Evolutionary conservation across 768 basidiomycete genomes (phyloP).

Genomic region (Lentinus brumalis): DNA sequence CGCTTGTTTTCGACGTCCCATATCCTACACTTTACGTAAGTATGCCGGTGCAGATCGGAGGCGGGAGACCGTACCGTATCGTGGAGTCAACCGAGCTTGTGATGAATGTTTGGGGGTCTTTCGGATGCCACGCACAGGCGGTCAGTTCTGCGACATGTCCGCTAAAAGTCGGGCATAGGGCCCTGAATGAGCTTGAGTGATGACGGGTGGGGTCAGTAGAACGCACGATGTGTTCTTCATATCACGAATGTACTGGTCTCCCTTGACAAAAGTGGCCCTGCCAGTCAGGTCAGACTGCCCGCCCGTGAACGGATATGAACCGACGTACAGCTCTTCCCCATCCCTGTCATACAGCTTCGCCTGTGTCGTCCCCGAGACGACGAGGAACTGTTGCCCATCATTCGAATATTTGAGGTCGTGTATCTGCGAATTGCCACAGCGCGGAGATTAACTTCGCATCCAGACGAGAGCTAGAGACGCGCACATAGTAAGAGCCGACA

Average conservation of each 20-base stretch:
- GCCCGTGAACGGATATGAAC: constrained; percentile 20
- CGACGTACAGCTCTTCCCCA: constrained; percentile 86
- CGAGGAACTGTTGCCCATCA: constrained; percentile 83
- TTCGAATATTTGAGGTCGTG: constrained; percentile 90
- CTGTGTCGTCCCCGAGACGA: constrained; percentile 85
- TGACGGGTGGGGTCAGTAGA: constrained; percentile 1
- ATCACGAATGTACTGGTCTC: constrained; percentile 97
- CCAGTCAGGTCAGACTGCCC: constrained; percentile 52
- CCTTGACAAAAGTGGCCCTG: constrained; percentile 84
- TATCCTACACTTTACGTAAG: constrained; percentile 54
- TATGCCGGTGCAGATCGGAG: background rate
- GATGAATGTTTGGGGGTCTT: constrained; percentile 79
- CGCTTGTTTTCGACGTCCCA: constrained; percentile 93
- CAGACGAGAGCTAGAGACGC: constrained; percentile 21
- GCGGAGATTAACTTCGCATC: background rate
- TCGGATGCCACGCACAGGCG: constrained; percentile 92
- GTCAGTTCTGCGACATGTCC: constrained; percentile 94
- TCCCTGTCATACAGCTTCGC: constrained; percentile 90
- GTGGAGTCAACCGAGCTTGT: constrained; percentile 96
- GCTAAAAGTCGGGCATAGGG: constrained; percentile 40
- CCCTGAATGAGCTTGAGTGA: constrained; percentile 1
- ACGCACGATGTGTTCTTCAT: constrained; percentile 98
- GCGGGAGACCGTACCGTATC: constrained; percentile 60
- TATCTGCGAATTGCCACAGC: constrained; percentile 50
- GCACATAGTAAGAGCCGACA: constrained; percentile 87